Base-by-base conservation (phyloP, 164 flowering plant genomes). In the Nelumbo lutea region DNA sequence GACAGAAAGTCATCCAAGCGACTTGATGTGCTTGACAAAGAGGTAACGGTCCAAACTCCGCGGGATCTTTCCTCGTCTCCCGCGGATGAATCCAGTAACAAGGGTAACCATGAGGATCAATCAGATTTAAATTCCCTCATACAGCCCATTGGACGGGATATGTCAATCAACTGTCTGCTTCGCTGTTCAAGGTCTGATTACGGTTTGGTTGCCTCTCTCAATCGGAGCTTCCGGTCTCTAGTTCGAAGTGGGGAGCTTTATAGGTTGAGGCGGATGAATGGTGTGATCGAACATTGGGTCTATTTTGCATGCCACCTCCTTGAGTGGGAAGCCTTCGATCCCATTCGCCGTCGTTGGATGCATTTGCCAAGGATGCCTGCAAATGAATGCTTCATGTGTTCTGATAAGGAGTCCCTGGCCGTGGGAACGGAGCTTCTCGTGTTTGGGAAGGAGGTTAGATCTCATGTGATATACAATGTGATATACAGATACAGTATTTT, bases 391-490 rank as follows among this genome's bases (percentile, higher is more conserved):
- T 92, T 92, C 70, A 80, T 82, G 83, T 86, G 82, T 45, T 83
- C 95, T 0, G 98, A 94, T 72, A 91, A 91, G 86, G 98, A 94
- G 72, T 94, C 98, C 7, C 75, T 94, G 59, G 98, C 93, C 7
- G 97, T 91, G 70, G 98, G 98, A 9, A 89, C 98, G 2, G 97
- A 94, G 69, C 91, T 94, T 70, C 97, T 94, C 40, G 98, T 94
- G 1, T 94, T 94, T 73, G 96, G 97, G 15, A 86, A 78, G 74
- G 98, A 83, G 61, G 60, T 91, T 40, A 71, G 57, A 42, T 76
- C 93, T 42, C 83, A 82, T 65, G 89, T 88, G 5, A 88, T 88
- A 39, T 88, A 84, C 71, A 83, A 82, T 65, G 89, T 88, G 5
- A 88, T 88, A 39, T 88, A 84, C 71, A 83, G 85, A 57, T 94